Conservation (phyloP, 306 rosid genomes). For the Castanea sativa region DNA sequence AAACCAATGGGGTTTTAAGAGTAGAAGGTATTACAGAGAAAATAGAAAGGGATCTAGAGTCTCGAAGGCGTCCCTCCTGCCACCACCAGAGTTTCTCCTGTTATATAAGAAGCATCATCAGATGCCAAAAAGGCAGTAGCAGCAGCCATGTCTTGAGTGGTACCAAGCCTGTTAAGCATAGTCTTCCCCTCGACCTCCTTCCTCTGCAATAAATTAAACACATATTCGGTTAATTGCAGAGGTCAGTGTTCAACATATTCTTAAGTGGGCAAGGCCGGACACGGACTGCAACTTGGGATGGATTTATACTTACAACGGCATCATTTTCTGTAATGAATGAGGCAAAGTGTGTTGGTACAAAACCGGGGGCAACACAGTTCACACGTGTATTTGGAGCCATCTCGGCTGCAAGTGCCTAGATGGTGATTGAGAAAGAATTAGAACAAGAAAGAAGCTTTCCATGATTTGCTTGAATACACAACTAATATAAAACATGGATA, state of each 20-base stretch:
- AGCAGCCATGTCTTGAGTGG: conserved; percentile 88
- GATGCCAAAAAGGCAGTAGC: conserved; percentile 87
- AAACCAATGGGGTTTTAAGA: background rate
- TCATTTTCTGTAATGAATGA: conserved; percentile 46
- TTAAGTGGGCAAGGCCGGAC: background rate
- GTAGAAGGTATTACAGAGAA: background rate
- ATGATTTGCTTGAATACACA: conserved; percentile 10
- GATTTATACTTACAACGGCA: conserved; percentile 44
- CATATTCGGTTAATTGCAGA: background rate
- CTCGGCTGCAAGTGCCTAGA: conserved; percentile 84
- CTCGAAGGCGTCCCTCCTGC: conserved; percentile 90
- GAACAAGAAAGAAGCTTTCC: conserved; percentile 1
- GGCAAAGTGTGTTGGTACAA: conserved; percentile 90
- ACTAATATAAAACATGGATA: background rate
- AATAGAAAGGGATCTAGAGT: conserved; percentile 42
- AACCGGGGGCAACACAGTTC: conserved; percentile 94
- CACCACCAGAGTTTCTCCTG: conserved; percentile 94
- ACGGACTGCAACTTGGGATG: background rate
- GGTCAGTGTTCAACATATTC: background rate
- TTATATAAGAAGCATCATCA: conserved; percentile 86
- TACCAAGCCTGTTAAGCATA: conserved; percentile 79
- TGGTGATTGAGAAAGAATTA: conserved; percentile 22
- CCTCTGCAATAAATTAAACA: conserved; percentile 47
- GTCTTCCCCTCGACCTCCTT: conserved; percentile 54
- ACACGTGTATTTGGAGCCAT: conserved; percentile 87